Conservation (phyloP, 805 yeast genomes). For the Candida coleopterorum region DNA sequence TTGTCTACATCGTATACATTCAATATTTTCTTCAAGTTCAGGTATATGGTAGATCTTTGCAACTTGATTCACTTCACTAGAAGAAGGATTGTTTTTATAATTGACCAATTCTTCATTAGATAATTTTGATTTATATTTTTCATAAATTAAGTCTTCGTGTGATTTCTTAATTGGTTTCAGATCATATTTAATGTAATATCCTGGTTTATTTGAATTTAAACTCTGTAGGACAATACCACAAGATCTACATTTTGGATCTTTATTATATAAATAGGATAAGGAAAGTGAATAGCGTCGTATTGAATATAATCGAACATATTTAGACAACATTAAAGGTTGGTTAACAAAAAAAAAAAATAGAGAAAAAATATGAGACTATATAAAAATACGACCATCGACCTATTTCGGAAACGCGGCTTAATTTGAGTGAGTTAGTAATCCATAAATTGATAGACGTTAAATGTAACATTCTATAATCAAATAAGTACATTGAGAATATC, state of each 20-base stretch:
- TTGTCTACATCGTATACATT: constrained; percentile 56
- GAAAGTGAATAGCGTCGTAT: constrained; percentile 3
- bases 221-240: constrained; percentile 57
- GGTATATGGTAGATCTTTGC: no score
- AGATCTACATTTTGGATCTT: constrained; percentile 38
- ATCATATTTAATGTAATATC: constrained; percentile 31
- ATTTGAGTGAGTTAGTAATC: no score
- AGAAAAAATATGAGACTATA: no score
- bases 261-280: constrained; percentile 8
- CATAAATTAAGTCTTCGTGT: not conserved
- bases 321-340: no score
- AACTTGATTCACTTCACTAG: no score
- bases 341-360: no score
- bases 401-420: no score
- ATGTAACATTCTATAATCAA: no score
- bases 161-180: constrained; percentile 6
- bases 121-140: constrained; percentile 17
- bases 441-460: no score
- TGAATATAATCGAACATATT: no score
- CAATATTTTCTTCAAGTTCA: constrained; percentile 10
- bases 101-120: constrained; percentile 18
- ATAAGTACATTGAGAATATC: no score
- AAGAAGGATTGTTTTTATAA: not conserved
- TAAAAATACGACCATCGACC: no score
- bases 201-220: constrained; percentile 29